Conservation (phyloP, 75 land plant genomes). For the Pseudotsuga menziesii region DNA sequence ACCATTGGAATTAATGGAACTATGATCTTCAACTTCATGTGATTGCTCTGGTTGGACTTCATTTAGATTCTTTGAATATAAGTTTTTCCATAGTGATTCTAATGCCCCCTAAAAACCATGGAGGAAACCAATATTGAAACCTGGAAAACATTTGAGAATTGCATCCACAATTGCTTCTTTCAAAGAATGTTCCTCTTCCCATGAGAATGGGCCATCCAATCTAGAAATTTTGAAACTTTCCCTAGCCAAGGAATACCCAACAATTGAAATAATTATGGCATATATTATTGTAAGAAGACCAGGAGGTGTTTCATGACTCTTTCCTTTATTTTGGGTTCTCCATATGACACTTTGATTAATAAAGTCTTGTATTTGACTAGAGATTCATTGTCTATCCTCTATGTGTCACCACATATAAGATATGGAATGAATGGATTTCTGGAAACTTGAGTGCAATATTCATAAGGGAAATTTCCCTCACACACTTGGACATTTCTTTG, state of each 20-base stretch:
- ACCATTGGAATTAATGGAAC: too few relatives aligned
- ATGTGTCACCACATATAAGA: too few relatives aligned
- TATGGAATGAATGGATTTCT: too few relatives aligned
- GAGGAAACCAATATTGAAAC: constrained; percentile 56
- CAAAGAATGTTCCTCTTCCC: constrained; percentile 86
- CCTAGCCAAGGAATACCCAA: constrained; percentile 91
- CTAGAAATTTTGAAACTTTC: constrained; percentile 62
- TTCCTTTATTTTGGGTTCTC: constrained; percentile 12
- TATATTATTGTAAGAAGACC: constrained; percentile 68
- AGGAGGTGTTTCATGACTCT: constrained; percentile 13
- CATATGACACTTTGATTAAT: constrained; percentile 44
- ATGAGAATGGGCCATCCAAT: constrained; percentile 75
- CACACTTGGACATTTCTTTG: too few relatives aligned
- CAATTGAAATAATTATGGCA: constrained; percentile 70
- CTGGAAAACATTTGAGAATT: constrained; percentile 55
- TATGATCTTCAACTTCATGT: too few relatives aligned
- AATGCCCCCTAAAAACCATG: constrained; percentile 61
- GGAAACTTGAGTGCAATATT: too few relatives aligned
- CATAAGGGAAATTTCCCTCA: too few relatives aligned
- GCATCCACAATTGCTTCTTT: constrained; percentile 89
- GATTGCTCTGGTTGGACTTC: too few relatives aligned
- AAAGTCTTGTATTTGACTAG: constrained; percentile 78
- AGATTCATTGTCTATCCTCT: constrained; percentile 42
- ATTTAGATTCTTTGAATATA: too few relatives aligned
- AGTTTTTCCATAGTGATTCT: too few relatives aligned